These are phyloP conservation scores for Cunninghamia lanceolata DNA, from an alignment of 75 land plant genomes.

Conservation along the genomic window DNA sequence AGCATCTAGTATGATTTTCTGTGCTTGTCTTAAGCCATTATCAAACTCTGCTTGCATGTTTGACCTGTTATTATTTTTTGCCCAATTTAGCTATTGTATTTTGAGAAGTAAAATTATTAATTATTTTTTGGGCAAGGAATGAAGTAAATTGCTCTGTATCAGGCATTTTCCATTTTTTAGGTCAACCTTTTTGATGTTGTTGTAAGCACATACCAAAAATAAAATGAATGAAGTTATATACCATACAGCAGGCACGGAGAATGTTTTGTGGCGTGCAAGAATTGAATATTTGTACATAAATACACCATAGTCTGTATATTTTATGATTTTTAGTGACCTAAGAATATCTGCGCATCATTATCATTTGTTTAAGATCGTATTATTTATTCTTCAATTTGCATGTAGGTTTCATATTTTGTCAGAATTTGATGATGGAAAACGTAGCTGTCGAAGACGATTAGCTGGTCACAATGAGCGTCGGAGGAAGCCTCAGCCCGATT, in stretches of 20 bases:
- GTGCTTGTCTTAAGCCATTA: not conserved
- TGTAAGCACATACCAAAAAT: not conserved
- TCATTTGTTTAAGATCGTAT: not conserved
- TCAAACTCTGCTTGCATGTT: not conserved
- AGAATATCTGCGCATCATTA: not conserved
- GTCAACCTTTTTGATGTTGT: not conserved
- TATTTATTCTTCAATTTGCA: conserved; percentile 1
- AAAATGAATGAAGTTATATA: not conserved
- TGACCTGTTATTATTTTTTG: not conserved
- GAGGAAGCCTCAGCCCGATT: conserved; percentile 64
- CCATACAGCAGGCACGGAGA: not conserved
- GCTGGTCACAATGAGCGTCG: conserved; percentile 84
- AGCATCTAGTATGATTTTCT: not conserved
- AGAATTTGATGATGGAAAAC: conserved; percentile 81
- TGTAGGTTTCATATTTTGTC: conserved; percentile 74
- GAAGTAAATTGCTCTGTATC: not conserved
- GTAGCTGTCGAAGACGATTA: conserved; percentile 88
- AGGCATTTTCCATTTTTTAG: not conserved
- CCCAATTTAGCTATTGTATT: not conserved
- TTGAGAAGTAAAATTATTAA: not conserved
- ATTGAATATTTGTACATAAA: not conserved
- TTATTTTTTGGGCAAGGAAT: not conserved
- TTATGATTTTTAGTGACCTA: not conserved
- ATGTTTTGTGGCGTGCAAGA: not conserved
- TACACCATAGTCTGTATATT: not conserved